Conservation (phyloP, 208 protist genomes). For the Trypanosoma cruzi region DNA sequence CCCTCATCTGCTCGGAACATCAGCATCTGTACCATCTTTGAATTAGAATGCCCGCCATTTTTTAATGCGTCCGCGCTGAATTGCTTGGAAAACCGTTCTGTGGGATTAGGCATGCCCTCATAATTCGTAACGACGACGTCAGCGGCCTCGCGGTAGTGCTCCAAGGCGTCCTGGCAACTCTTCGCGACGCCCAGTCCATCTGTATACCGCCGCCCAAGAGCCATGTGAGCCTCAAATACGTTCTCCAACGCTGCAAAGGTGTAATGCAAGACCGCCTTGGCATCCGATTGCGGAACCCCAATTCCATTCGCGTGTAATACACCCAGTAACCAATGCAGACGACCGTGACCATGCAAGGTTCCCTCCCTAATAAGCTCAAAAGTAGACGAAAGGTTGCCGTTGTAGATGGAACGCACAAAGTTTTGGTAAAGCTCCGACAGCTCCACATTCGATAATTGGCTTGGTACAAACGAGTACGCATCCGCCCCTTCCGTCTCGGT, state of each 20-base stretch:
- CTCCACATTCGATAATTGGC: conserved; percentile 28
- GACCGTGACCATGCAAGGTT: conserved; percentile 61
- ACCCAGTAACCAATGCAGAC: conserved; percentile 79
- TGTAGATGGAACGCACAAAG: conserved; percentile 61
- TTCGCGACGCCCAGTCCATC: conserved; percentile 53
- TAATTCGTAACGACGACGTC: conserved; percentile 77
- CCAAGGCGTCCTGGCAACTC: conserved; percentile 57
- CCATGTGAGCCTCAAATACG: conserved; percentile 74
- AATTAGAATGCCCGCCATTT: not conserved
- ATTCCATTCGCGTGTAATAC: conserved; percentile 79
- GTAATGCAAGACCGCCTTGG: conserved; percentile 74
- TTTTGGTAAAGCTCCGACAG: conserved; percentile 65
- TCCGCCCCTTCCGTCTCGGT: not conserved
- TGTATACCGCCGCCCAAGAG: conserved; percentile 75
- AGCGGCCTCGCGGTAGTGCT: conserved; percentile 70
- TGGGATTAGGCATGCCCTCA: conserved; percentile 33
- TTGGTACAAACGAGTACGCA: not conserved
- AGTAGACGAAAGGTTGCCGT: conserved; percentile 55
- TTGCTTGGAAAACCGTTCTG: not conserved
- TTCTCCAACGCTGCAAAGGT: conserved; percentile 76
- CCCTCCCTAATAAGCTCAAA: conserved; percentile 46
- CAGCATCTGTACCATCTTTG: conserved; percentile 36
- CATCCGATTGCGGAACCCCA: conserved; percentile 63
- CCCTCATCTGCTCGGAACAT: conserved; percentile 64
- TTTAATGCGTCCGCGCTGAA: not conserved